phyloP scores from a whole-genome alignment of 129 eudicot species.

The Lactuca saligna region DNA sequence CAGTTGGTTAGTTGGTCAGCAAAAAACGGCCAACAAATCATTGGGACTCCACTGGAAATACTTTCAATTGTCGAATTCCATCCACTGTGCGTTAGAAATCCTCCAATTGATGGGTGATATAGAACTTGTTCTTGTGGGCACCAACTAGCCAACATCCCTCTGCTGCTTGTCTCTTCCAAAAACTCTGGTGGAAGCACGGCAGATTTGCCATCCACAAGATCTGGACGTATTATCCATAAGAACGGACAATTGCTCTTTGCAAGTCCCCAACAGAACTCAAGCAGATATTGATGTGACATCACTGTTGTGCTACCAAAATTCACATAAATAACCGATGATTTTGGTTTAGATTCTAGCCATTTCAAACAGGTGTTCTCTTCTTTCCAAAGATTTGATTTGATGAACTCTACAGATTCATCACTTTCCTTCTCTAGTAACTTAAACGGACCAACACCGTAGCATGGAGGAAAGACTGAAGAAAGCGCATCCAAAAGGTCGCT shows the following conservation, averaged over 20 bases:
- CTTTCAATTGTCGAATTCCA: slow-evolving; percentile 38
- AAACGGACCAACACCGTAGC: slow-evolving; percentile 50
- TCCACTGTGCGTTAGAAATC: slow-evolving; percentile 32
- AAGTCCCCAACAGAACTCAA: slow-evolving; percentile 63
- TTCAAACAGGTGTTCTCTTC: slow-evolving; percentile 43
- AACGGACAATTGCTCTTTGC: slow-evolving; percentile 46
- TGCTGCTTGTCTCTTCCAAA: background rate
- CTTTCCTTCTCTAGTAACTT: slow-evolving; percentile 31
- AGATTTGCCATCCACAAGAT: slow-evolving; percentile 12
- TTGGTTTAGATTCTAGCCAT: slow-evolving; percentile 45
- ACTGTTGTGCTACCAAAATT: slow-evolving; percentile 54
- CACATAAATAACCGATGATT: slow-evolving; percentile 47
- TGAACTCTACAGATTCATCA: slow-evolving; percentile 12
- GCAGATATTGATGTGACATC: slow-evolving; percentile 41
- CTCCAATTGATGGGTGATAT: slow-evolving; percentile 27
- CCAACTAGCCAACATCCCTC: slow-evolving; percentile 29
- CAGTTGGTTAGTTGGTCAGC: slow-evolving; percentile 35
- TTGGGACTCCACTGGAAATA: slow-evolving; percentile 30
- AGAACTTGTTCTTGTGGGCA: slow-evolving; percentile 37
- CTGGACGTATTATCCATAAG: slow-evolving; percentile 54
- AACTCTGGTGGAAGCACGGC: slow-evolving; percentile 12
- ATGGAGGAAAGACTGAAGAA: slow-evolving; percentile 8
- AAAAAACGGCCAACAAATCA: slow-evolving; percentile 42
- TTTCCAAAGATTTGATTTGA: slow-evolving; percentile 57
- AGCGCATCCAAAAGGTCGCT: slow-evolving; percentile 23